These are phyloP conservation scores for Pseudogymnoascus sp. DNA, from an alignment of 2,329 filamentous ascomycete species.

Conservation along the genomic window DNA sequence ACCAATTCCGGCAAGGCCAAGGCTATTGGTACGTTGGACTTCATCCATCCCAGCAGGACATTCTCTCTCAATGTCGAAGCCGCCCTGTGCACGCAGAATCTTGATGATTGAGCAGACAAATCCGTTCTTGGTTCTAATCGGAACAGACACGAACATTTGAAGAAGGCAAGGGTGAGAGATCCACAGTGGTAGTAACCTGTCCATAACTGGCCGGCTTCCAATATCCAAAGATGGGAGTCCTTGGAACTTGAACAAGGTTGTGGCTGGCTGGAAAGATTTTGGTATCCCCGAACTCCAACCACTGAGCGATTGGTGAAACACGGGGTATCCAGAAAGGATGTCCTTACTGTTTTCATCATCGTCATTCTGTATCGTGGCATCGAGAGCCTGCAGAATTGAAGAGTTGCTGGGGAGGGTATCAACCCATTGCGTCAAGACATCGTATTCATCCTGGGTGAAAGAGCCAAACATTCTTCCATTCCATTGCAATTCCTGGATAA, in stretches of 20 bases:
- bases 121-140: conserved; percentile 30
- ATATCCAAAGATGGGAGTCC: conserved; percentile 13
- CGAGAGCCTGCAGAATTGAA: conserved; percentile 20
- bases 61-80: conserved; percentile 33
- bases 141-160: conserved; percentile 33
- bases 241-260: neutral
- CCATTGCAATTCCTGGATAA: conserved; percentile 40
- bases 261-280: neutral
- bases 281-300: neutral
- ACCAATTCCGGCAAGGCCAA: conserved; percentile 33
- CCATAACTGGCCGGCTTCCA: conserved; percentile 15
- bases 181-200: conserved; percentile 35
- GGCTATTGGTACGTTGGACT: conserved; percentile 25
- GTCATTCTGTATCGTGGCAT: conserved; percentile 15
- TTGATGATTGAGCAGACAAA: conserved; percentile 34
- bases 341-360: conserved; percentile 14
- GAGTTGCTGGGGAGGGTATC: conserved; percentile 27
- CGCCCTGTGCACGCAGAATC: conserved; percentile 36
- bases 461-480: conserved; percentile 45
- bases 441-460: conserved; percentile 40
- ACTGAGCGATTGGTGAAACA: conserved; percentile 2
- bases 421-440: conserved; percentile 37
- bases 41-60: conserved; percentile 38
- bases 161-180: conserved; percentile 34
- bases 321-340: conserved; percentile 15